Base-by-base conservation (phyloP, 441 rosid species). In the Erodium trifolium region DNA sequence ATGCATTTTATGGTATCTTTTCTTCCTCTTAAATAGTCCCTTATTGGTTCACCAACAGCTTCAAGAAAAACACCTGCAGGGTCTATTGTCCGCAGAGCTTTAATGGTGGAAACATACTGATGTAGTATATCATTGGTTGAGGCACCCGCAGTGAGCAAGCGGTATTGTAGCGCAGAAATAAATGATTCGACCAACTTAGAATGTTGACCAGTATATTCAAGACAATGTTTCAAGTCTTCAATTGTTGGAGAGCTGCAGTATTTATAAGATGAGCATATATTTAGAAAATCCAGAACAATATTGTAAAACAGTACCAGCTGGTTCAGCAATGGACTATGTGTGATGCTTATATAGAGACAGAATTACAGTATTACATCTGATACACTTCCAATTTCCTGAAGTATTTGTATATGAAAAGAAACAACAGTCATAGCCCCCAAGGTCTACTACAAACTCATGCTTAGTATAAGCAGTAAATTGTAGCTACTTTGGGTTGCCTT, bases 61-160 rank as follows among this genome's bases (percentile, higher is more conserved):
- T 92, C 98, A 63, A 94, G 97, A 77, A 94, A 90, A 67, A 94
- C 84, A 75, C 97, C 97, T 73, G 96, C 85, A 60, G 96, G 96
- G 73, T 94, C 96, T 76, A 94, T 87, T 43, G 97, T 91, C 71
- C 98, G 84, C 72, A 94, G 86, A 72, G 98, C 99, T 83, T 87
- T 94, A 70, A 94, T 92, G 35, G 99, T 94, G 60, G 96, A 94
- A 72, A 94, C 94, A 70, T 94, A 94, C 71, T 94, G 99, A 80
- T 90, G 98, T 80, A 94, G 73, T 82, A 94, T 94, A 81, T 94
- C 99, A 92, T 90, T 94, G 69, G 99, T 92, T 71, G 99, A 94
- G 78, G 97, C 99, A 34, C 99, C 98, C 5, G 98, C 99, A 73
- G 99, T 92, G 41, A 94, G 98, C 78, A 94, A 78, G 65, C 98